Base-by-base conservation (phyloP, 257 asterid species). In the Jacaranda mimosifolia region DNA sequence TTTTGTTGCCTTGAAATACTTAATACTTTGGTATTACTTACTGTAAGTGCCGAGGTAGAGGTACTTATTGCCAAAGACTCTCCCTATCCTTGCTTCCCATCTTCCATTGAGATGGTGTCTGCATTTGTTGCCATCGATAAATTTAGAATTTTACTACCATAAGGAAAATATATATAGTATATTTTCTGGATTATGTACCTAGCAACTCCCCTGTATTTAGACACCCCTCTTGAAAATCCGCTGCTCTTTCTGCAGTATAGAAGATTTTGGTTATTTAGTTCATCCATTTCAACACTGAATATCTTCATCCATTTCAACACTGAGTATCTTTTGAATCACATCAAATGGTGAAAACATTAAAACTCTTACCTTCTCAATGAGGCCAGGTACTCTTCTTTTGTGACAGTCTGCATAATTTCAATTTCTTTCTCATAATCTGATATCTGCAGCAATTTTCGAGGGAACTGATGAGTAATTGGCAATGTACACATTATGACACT, bases 81-180 rank as follows among this genome's bases (percentile, higher is more conserved):
- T 77, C 26, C 87, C 90, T 58, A 84, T 86, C 68, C 85, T 77
- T 12, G 88, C 90, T 77, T 86, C 90, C 88, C 91, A 84, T 80
- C 83, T 77, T 77, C 91, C 87, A 45, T 84, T 86, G 60, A 84
- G 91, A 57, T 86, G 88, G 67, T 84, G 88, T 52, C 87, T 84
- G 85, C 76, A 83, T 70, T 75, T 42, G n/a, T 62, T 60, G 14
- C 40, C 63, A 74, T 13, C 9, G 39, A 48, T 45, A 18, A 40
- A 53, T 18, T 84, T 10, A 79, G 45, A 52, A 21, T 52, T 42
- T 15, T 69, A 72, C 12, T 18, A 26, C 1, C 0, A 8, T 4
- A 32, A 12, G 53, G 1, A 14, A 12, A 39, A 36, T 11, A 15
- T 17, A 6, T 35, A 7, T 43, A 26, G 32, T 6, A 5, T 13